Evolutionary conservation across 495 filamentous ascomycete species (phyloP), one percentile per base, ranked within the genome.

Genomic region (Annulohypoxylon bovei): DNA sequence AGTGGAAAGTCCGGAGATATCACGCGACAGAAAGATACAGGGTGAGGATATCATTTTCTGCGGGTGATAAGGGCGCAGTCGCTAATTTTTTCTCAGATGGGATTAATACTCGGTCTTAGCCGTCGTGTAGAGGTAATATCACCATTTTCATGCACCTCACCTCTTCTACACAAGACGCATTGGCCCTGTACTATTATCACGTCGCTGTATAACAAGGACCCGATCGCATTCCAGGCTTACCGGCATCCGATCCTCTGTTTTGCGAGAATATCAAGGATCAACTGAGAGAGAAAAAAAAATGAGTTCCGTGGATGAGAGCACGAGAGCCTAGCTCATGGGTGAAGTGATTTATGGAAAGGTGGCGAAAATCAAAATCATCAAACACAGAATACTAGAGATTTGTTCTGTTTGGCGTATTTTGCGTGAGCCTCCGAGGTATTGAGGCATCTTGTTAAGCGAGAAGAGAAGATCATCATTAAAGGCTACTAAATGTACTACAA

Each of bases 1-100:
- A 91, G 89, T 1, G 78, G 84, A 30, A 81, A 90, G n/a, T 77
- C 75, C 57, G 92, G 90, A 14, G 89, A 85, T 44, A 90, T 95
- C 70, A 82, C 91, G 58, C 83, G 93, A 73, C 90, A 93, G 78
- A 97, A 93, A 81, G 92, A 95, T 68, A 88, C 88, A 67, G 92
- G 92, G 92, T 93, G 82, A 83, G 89, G 16, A 23, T 16, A 11
- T 25, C 20, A 42, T 32, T 30, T 20, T 3, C 6, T 2, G 18
- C 33, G 9, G 11, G 5, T 11, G 9, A 30, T 23, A 6, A 7
- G 53, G 20, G 9, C 1, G 16, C 16, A 2, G n/a, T 9, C 18
- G 28, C 62, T 69, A 49, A 70, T 40, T 18, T 40, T 46, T 30
- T 14, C 2, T 35, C n/a, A 72, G 70, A 22, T 69, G 70, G 70